Base-by-base conservation (phyloP, 2,329 filamentous ascomycete genomes). In the Exophiala viscosa region DNA sequence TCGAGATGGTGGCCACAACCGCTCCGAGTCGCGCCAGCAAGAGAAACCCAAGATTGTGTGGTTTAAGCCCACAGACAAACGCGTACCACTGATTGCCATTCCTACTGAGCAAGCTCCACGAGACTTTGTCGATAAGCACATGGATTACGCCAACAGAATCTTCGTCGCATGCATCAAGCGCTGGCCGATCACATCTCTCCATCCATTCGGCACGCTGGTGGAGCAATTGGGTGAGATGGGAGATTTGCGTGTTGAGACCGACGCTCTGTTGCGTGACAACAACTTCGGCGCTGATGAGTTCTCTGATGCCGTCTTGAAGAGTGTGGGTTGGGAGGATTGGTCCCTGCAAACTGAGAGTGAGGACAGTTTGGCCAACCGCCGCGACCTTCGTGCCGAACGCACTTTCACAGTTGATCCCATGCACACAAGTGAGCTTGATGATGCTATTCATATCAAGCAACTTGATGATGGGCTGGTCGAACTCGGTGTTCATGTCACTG, bases 41-140 rank as follows among this genome's bases (percentile, higher is more conserved):
- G 93, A 99, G 60, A 96, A 96, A 75, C 93, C 93, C 59, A 99
- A 99, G 84, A 99, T 99, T 73, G 93, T 99, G 38, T 99, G 93
- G 93, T 99, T 99, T 78, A 99, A 99, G 79, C 93, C 93, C 53
- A 99, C 93, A 1, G 93, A 99, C 74, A 97, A 99, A 82, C 90
- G 93, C 67, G 93, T 99, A 43, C 93, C 93, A 45, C 79, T 99
- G 61, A 99, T 99, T 70, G 93, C 93, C 48, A 99, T 99, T 60
- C 93, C 93, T 1, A 99, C 93, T 2, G 93, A 99, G 71, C 93
- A 99, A 73, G 93, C 93, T 7, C 93, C 93, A 15, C 87, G 90
- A 33, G 93, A 97, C 73, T 99, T 99, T 65, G 93, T 99, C 23
- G 93, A 99, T 76, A 96, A 93, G 72, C 93, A 99, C 70, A 90